phyloP scores from a whole-genome alignment of 1,139 yeast genomes.

The Yamadazyma dushanensis region DNA sequence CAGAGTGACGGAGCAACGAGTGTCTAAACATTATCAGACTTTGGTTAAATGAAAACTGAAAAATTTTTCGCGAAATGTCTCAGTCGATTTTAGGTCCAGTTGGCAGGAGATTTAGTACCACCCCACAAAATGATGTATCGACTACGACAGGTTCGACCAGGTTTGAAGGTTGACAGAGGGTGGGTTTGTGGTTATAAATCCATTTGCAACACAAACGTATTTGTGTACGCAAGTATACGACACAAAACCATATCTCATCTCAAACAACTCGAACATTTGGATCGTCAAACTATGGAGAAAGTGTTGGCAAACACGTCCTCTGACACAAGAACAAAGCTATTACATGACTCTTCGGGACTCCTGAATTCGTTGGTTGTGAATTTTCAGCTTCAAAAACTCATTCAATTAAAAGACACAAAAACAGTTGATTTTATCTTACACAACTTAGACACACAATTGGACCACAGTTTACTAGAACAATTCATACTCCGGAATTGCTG shows the following conservation, averaged over 20 bases:
- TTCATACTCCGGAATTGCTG: slow-evolving; percentile 11
- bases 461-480: slow-evolving; percentile 21
- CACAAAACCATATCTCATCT: no score
- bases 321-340: no score
- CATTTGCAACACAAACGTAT: no score
- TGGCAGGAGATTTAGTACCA: background rate
- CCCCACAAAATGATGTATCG: no score
- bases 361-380: slow-evolving; percentile 2
- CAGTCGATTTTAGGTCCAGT: background rate
- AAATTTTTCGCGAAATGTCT: slow-evolving; percentile 1
- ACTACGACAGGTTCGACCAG: background rate
- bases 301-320: background rate
- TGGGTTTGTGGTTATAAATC: no score
- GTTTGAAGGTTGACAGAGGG: no score
- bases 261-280: no score
- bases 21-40: slow-evolving; percentile 8
- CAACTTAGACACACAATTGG: slow-evolving; percentile 7
- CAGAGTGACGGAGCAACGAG: slow-evolving; percentile 5
- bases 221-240: no score
- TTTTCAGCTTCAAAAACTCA: slow-evolving; percentile 7
- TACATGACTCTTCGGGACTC: background rate
- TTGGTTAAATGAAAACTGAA: background rate
- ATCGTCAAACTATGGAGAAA: background rate
- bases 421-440: slow-evolving; percentile 7
- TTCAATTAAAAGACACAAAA: slow-evolving; percentile 1